Evolutionary conservation across 768 basidiomycete species (phyloP).

Genomic region (Panellus pusillus): DNA sequence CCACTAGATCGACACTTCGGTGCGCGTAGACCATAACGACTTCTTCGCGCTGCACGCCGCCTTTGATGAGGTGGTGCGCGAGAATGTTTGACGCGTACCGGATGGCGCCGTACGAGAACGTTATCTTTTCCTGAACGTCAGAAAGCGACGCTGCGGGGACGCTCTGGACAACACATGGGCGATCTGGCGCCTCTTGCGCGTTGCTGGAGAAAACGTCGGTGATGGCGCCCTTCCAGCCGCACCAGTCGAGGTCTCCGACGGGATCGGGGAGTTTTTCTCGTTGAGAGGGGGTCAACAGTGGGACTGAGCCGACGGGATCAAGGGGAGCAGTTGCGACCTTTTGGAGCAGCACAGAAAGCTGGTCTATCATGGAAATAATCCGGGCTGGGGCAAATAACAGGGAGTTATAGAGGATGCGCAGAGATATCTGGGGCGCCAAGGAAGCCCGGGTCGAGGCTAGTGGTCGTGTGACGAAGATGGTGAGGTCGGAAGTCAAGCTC

Average conservation of each 20-base stretch:
- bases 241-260: conserved; percentile 90
- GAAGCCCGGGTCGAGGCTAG: conserved; percentile 67
- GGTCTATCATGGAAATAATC: conserved; percentile 78
- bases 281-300: conserved; percentile 75
- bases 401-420: conserved; percentile 92
- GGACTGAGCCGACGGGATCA: conserved; percentile 73
- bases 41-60: conserved; percentile 88
- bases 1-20: conserved; percentile 92
- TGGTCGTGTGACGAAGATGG: conserved; percentile 80
- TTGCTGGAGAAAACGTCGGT: conserved; percentile 92
- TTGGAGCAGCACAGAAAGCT: conserved; percentile 77
- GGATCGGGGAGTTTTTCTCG: conserved; percentile 76
- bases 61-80: conserved; percentile 83
- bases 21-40: conserved; percentile 98
- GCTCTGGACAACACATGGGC: conserved; percentile 88
- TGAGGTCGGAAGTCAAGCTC: conserved; percentile 87
- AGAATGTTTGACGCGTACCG: conserved; percentile 85
- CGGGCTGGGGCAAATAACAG: conserved; percentile 82
- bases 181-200: conserved; percentile 74
- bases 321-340: conserved; percentile 69
- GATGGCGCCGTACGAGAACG: conserved; percentile 80
- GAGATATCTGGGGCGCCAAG: conserved; percentile 70
- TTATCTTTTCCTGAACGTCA: conserved; percentile 50
- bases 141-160: conserved; percentile 43
- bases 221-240: conserved; percentile 96